Evolutionary conservation across 1,139 yeast genomes (phyloP).

Genomic region (Protomyces inouyei): DNA sequence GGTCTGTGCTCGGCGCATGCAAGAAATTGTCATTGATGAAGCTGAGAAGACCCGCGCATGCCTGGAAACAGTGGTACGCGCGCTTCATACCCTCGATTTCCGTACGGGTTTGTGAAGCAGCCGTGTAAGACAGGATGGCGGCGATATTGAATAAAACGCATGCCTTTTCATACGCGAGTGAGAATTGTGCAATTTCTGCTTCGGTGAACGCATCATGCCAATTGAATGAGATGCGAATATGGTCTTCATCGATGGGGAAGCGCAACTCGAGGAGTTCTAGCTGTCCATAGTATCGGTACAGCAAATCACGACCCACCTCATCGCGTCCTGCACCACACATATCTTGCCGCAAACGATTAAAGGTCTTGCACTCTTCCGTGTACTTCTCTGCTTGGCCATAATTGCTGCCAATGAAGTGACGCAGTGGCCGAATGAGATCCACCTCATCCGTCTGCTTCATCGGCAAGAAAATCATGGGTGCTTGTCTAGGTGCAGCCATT

Average conservation of each 20-base stretch:
- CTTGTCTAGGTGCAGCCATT: constrained; percentile 15
- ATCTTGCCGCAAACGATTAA: constrained; percentile 61
- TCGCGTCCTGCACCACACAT: constrained; percentile 49
- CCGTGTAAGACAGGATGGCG: constrained; percentile 49
- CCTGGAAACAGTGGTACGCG: constrained; percentile 61
- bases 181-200: constrained; percentile 54
- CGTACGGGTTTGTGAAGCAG: constrained; percentile 35
- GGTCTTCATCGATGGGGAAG: constrained; percentile 58
- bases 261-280: constrained; percentile 74
- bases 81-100: constrained; percentile 52
- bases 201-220: constrained; percentile 75
- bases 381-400: constrained; percentile 63
- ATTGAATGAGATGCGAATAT: constrained; percentile 58
- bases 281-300: constrained; percentile 73
- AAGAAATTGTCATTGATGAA: constrained; percentile 75
- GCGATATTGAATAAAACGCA: constrained; percentile 74
- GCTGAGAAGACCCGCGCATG: constrained; percentile 72
- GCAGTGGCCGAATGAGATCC: constrained; percentile 65
- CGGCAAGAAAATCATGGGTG: constrained; percentile 38
- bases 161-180: constrained; percentile 86
- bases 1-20: constrained; percentile 82
- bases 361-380: constrained; percentile 51
- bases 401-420: constrained; percentile 53
- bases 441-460: constrained; percentile 55
- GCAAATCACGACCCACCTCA: constrained; percentile 47